Base-by-base conservation (phyloP, 78 protist genomes). In the Mantamonas sphyraenae region DNA sequence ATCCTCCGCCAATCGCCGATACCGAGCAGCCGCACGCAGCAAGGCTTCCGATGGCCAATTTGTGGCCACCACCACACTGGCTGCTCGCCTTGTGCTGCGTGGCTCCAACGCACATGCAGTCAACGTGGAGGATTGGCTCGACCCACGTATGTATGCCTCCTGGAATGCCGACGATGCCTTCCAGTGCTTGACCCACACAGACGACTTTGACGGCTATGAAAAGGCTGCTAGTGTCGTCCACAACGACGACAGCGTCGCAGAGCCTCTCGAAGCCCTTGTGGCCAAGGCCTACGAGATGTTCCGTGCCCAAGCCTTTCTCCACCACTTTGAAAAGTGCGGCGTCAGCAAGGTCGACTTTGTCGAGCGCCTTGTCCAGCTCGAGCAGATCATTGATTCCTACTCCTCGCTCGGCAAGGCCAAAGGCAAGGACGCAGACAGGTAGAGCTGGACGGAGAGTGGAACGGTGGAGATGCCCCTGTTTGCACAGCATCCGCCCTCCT, bases 311-410 rank as follows among this genome's bases (percentile, higher is more conserved):
- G 72, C 72, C 24, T 67, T 33, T 33, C 56, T 67, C 30, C 58
- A 67, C 58, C 72, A 67, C 3, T 67, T 51, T 39, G 56, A 2
- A 16, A 30, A 22, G 24, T 61, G 51, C 72, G 72, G 72, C 33
- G 28, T 67, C 33, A 28, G 61, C 1, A 4, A 2, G 17, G 72
- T 51, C 43, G 72, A 67, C 43, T 51, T 67, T 24, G 61, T 51
- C 14, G 22, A n/a, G 5, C 42, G 50, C 40, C 51, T 51, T 7
- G 61, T 51, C 17, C n/a, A 51, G 4, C 31, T 45, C 35, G 72
- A 47, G 26, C 55, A 67, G 58, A 45, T 67, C 35, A 47, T 20
- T 40, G 4, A n/a, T 45, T 5, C 16, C 51, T 34, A 37, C n/a
- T n/a, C n/a, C n/a, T n/a, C n/a, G n/a, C n/a, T n/a, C n/a, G n/a